A percentile compares a stretch with the other conserved stretches of the same genome.
These are phyloP conservation scores for Ilyonectria sp. DNA, from an alignment of 2,329 filamentous ascomycete genomes.

Conservation along the genomic window DNA sequence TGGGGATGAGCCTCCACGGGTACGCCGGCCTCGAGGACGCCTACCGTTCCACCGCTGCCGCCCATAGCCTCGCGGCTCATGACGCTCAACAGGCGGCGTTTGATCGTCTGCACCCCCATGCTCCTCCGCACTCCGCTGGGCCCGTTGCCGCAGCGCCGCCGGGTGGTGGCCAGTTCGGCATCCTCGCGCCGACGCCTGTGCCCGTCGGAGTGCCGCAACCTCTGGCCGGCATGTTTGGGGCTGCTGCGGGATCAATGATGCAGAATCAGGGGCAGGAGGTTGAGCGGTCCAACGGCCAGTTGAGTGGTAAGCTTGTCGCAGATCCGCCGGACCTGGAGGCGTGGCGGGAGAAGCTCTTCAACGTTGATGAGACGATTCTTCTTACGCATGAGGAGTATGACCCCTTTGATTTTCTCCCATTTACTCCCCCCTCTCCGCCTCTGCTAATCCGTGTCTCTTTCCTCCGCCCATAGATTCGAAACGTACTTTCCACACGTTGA, in stretches of 20 bases:
- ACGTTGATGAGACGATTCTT: conserved; percentile 81
- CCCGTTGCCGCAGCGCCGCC: conserved; percentile 12
- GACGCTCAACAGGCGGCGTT: conserved; percentile 20
- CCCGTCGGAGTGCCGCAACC: conserved; percentile 31
- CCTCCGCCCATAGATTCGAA: conserved; percentile 70
- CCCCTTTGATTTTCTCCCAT: not conserved
- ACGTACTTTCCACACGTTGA: conserved; percentile 88
- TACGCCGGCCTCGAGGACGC: conserved; percentile 38
- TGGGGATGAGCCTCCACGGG: conserved; percentile 36
- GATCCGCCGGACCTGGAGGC: conserved; percentile 77
- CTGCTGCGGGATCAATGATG: not conserved
- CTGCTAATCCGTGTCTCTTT: conserved; percentile 19
- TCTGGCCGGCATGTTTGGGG: conserved; percentile 22
- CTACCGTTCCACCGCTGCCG: conserved; percentile 30
- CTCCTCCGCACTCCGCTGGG: not conserved
- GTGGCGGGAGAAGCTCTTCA: conserved; percentile 82
- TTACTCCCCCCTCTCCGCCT: conserved; percentile 9
- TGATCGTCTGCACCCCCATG: conserved; percentile 5
- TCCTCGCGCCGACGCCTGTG: conserved; percentile 56
- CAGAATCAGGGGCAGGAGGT: conserved; percentile 15
- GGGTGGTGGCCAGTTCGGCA: conserved; percentile 60
- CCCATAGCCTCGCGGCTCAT: conserved; percentile 19
- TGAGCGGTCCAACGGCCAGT: conserved; percentile 63
- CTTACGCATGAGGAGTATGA: conserved; percentile 81
- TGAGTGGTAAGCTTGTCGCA: conserved; percentile 70